Percentiles rank a stretch among this genome's conserved stretches.
Conservation (phyloP, 805 yeast genomes). For the Nakazawaea siamensis region DNA sequence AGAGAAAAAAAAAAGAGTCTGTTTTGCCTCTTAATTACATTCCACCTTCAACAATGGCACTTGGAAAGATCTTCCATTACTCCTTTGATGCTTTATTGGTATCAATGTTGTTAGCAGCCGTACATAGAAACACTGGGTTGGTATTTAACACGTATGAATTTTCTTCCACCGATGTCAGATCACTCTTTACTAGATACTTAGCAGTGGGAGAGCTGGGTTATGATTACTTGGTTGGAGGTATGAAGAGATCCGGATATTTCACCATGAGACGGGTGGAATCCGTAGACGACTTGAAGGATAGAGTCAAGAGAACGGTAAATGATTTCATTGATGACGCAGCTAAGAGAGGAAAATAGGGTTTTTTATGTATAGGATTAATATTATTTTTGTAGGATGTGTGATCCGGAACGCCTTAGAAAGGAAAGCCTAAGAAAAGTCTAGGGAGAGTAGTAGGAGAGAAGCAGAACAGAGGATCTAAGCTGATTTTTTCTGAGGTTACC, state of each 20-base stretch:
- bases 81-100: slow-evolving; percentile 71
- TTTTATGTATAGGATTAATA: too few species aligned
- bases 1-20: too few species aligned
- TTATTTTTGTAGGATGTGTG: too few species aligned
- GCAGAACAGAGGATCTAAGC: too few species aligned
- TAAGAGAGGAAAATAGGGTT: slow-evolving; percentile 1
- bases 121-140: slow-evolving; percentile 76
- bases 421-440: too few species aligned
- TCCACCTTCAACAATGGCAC: too few species aligned
- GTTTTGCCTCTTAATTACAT: too few species aligned
- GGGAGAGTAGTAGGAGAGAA: too few species aligned
- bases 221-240: slow-evolving; percentile 34
- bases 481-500: too few species aligned
- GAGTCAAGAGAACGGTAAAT: slow-evolving; percentile 21
- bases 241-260: slow-evolving; percentile 44
- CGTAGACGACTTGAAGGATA: slow-evolving; percentile 21
- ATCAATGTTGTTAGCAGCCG: slow-evolving; percentile 79
- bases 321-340: slow-evolving; percentile 16
- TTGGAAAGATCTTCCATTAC: slow-evolving; percentile 63
- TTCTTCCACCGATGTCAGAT: slow-evolving; percentile 36
- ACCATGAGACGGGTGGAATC: slow-evolving; percentile 28
- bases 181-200: slow-evolving; percentile 40
- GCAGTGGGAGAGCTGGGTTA: slow-evolving; percentile 55
- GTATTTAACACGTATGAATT: slow-evolving; percentile 34
- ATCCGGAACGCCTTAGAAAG: too few species aligned